phyloP scores from a whole-genome alignment of 805 yeast species.

The Nakazawaea laoshanensis region DNA sequence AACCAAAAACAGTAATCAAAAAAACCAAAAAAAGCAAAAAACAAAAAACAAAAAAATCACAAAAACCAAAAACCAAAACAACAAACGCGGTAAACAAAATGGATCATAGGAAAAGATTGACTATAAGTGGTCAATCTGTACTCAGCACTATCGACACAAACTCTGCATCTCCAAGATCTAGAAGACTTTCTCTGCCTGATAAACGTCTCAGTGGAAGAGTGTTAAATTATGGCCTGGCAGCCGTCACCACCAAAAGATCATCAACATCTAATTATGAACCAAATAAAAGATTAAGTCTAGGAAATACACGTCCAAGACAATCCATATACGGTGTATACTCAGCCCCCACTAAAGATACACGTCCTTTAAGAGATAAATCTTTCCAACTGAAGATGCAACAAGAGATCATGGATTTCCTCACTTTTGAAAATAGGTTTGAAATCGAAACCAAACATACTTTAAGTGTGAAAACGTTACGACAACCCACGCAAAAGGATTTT shows the following conservation, averaged over 20 bases:
- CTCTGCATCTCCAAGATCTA: too few species aligned
- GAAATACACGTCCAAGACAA: slow-evolving; percentile 5
- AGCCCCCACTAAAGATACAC: slow-evolving; percentile 37
- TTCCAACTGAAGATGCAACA: slow-evolving; percentile 61
- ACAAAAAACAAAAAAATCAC: too few species aligned
- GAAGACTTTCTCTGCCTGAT: slow-evolving; percentile 7
- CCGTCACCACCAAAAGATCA: too few species aligned
- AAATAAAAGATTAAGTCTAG: slow-evolving; percentile 4
- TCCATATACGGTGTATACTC: slow-evolving; percentile 4
- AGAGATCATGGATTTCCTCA: slow-evolving; percentile 58
- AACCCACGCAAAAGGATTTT: slow-evolving; percentile 86
- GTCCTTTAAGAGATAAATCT: slow-evolving; percentile 69
- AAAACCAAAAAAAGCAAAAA: too few species aligned
- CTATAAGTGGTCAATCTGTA: too few species aligned
- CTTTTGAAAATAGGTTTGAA: slow-evolving; percentile 53
- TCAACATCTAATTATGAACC: too few species aligned
- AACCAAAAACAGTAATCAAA: too few species aligned
- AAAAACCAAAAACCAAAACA: too few species aligned
- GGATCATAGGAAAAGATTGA: too few species aligned
- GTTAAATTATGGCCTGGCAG: slow-evolving; percentile 9
- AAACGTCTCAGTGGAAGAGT: slow-evolving; percentile 7
- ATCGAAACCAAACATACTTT: slow-evolving; percentile 66
- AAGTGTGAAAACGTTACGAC: slow-evolving; percentile 51
- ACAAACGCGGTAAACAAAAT: too few species aligned
- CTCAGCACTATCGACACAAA: too few species aligned